Evolutionary conservation across 129 eudicot species (phyloP).

Genomic region (Centaurea solstitialis): DNA sequence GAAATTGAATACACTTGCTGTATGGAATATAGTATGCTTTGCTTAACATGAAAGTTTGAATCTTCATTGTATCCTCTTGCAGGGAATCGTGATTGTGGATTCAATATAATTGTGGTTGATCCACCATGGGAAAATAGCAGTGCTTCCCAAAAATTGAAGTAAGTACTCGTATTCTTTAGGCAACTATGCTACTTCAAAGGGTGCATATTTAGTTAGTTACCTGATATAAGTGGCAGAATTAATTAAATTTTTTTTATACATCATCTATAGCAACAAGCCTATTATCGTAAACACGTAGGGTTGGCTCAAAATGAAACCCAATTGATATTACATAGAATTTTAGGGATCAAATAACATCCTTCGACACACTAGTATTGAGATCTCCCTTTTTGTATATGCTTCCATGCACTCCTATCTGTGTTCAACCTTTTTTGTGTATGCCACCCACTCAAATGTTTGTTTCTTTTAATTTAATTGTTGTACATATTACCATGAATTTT

Average conservation of each 20-base stretch:
- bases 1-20: background rate
- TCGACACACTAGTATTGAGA: background rate
- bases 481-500: background rate
- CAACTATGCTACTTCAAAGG: conserved; percentile 12
- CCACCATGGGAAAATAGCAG: conserved; percentile 99
- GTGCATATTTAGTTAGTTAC: background rate
- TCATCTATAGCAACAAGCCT: background rate
- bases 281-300: background rate
- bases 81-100: conserved; percentile 71
- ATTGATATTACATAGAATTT: background rate
- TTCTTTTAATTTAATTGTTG: too few relatives aligned
- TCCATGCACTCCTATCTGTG: background rate
- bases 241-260: background rate
- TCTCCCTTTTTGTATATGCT: background rate
- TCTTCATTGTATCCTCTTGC: conserved; percentile 32
- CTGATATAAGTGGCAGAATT: background rate
- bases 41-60: background rate
- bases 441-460: too few relatives aligned
- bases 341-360: background rate
- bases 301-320: background rate
- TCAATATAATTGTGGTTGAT: conserved; percentile 79
- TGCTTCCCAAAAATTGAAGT: conserved; percentile 84
- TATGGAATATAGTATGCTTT: background rate
- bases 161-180: conserved; percentile 29
- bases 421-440: background rate